A percentile compares a stretch with the other conserved stretches of the same genome.
These are phyloP conservation scores for Neurospora pannonica DNA, from an alignment of 495 filamentous ascomycete species.

Conservation along the genomic window DNA sequence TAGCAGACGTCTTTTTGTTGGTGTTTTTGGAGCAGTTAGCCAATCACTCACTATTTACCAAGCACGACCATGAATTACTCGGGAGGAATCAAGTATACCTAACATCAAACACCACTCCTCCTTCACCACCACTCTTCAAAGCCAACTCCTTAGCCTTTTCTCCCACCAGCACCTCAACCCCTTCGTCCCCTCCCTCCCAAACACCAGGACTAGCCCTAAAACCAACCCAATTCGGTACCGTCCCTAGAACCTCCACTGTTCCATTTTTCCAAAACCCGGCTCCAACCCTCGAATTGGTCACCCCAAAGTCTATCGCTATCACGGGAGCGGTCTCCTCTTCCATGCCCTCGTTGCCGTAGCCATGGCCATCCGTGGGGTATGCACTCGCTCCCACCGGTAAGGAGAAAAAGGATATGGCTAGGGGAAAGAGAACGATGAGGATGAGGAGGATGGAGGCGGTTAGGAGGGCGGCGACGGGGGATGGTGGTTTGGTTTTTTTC, in stretches of 20 bases:
- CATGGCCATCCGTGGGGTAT: background rate
- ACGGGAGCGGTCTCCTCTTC: conserved; percentile 37
- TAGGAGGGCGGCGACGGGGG: background rate
- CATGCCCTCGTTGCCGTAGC: no score
- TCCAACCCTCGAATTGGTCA: conserved; percentile 93
- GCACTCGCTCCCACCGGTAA: background rate
- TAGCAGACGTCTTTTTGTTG: conserved; percentile 59
- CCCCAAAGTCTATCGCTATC: conserved; percentile 96
- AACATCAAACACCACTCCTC: background rate
- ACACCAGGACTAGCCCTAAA: conserved; percentile 54
- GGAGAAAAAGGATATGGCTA: background rate
- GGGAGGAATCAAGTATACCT: background rate
- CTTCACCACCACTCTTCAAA: background rate
- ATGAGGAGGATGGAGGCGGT: background rate
- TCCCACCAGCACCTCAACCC: background rate
- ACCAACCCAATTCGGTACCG: conserved; percentile 79
- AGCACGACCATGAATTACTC: background rate
- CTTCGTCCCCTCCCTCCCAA: background rate
- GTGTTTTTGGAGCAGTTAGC: background rate
- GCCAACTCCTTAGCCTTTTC: background rate
- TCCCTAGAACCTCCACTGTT: conserved; percentile 89
- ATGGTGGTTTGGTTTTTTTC: background rate
- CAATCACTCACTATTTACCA: conserved; percentile 38
- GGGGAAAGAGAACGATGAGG: background rate
- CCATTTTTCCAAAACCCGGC: conserved; percentile 65